Conservation (phyloP, 2,329 filamentous ascomycete genomes). For the Coniochaeta sp. region DNA sequence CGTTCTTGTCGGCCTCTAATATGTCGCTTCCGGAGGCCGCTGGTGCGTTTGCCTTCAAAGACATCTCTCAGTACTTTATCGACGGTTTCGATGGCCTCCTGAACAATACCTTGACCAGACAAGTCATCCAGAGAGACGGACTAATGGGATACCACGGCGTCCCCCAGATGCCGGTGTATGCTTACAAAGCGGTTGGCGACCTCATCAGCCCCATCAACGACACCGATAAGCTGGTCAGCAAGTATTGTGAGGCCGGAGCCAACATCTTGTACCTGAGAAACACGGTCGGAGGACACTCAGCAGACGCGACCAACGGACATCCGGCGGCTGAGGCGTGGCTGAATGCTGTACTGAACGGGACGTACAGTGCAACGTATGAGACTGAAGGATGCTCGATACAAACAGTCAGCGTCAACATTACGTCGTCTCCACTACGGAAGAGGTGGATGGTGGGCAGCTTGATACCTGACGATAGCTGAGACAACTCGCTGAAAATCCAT, state of each 20-base stretch:
- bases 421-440: neutral
- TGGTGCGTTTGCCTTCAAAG: conserved; percentile 6
- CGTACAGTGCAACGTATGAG: neutral
- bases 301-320: conserved; percentile 18
- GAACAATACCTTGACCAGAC: conserved; percentile 13
- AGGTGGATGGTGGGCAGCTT: neutral
- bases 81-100: conserved; percentile 7
- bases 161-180: conserved; percentile 29
- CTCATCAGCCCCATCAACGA: conserved; percentile 30
- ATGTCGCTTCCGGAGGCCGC: conserved; percentile 7
- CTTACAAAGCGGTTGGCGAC: conserved; percentile 36
- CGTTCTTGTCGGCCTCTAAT: conserved; percentile 9
- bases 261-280: conserved; percentile 35
- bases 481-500: neutral
- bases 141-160: conserved; percentile 15
- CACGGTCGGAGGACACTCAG: conserved; percentile 28
- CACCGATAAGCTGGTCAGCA: conserved; percentile 30
- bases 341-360: neutral
- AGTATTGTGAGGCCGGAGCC: conserved; percentile 30
- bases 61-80: conserved; percentile 10
- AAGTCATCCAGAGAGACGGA: neutral
- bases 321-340: neutral
- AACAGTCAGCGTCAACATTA: neutral
- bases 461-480: neutral
- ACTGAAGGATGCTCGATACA: neutral